Percentiles rank a stretch among this genome's conserved stretches.
Evolutionary conservation across 2,329 filamentous ascomycete genomes (phyloP).

Genomic region (Colletotrichum sp.): DNA sequence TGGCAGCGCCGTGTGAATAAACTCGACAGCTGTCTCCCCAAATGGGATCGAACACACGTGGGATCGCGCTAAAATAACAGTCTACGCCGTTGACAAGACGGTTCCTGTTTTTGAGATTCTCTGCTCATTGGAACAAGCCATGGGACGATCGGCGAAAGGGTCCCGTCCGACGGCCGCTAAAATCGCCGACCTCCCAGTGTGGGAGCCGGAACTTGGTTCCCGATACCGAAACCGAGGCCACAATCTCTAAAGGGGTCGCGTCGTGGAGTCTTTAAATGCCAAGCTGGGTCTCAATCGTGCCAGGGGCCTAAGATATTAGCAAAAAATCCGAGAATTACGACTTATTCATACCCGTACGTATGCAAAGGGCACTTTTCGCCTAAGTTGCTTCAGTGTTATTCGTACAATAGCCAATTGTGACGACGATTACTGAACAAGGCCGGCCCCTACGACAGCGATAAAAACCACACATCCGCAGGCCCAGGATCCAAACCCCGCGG

Average conservation of each 20-base stretch:
- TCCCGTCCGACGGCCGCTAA: not conserved
- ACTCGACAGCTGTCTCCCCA: fast-evolving
- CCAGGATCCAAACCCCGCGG: not conserved
- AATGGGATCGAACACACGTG: not conserved
- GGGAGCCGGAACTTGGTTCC: not conserved
- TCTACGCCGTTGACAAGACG: not conserved
- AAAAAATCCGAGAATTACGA: not conserved
- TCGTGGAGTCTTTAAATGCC: not conserved
- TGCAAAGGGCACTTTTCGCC: not conserved
- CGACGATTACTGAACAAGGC: not conserved
- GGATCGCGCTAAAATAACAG: not conserved
- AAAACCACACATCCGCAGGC: not conserved
- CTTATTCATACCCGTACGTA: not conserved
- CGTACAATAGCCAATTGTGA: not conserved
- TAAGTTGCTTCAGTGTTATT: not conserved
- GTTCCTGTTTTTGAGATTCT: not conserved
- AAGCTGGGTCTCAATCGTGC: not conserved
- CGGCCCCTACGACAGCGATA: not conserved
- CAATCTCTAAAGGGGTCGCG: not conserved
- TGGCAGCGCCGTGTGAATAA: not conserved
- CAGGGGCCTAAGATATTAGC: not conserved
- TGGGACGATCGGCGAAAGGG: not conserved
- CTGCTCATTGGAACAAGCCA: not conserved
- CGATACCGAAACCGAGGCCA: not conserved
- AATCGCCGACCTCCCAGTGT: not conserved